phyloP scores from a whole-genome alignment of 768 basidiomycete species.

The Russula olivacea region DNA sequence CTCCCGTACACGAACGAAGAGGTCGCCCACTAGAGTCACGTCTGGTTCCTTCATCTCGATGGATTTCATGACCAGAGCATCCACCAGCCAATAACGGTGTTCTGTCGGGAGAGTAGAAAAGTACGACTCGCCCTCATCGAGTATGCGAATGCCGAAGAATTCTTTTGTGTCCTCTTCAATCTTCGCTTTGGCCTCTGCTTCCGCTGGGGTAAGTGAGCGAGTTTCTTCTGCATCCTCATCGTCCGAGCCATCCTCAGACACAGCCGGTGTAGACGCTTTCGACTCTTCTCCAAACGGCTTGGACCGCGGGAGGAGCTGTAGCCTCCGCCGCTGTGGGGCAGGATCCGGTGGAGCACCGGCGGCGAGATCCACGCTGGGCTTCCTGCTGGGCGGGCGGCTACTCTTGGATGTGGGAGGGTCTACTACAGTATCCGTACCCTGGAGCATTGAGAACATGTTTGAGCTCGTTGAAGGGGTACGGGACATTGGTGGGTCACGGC shows the following conservation, averaged over 20 bases:
- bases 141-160: conserved; percentile 75
- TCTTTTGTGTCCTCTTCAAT: conserved; percentile 81
- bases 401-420: conserved; percentile 47
- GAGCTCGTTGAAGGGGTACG: conserved; percentile 64
- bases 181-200: conserved; percentile 64
- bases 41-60: conserved; percentile 80
- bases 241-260: conserved; percentile 45
- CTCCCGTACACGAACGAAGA: conserved; percentile 58
- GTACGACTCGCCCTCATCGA: conserved; percentile 85
- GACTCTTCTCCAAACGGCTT: conserved; percentile 49
- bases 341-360: conserved; percentile 43
- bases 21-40: conserved; percentile 66
- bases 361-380: conserved; percentile 47
- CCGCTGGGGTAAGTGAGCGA: conserved; percentile 29
- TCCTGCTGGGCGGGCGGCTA: conserved; percentile 45
- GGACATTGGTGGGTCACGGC: conserved; percentile 62
- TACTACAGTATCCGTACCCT: conserved; percentile 48
- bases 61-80: conserved; percentile 65
- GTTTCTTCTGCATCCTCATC: conserved; percentile 40
- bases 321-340: conserved; percentile 54
- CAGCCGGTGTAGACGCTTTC: conserved; percentile 37
- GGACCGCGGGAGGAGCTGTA: conserved; percentile 76
- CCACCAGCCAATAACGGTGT: conserved; percentile 61
- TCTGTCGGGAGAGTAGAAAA: conserved; percentile 66
- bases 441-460: conserved; percentile 88